phyloP scores from a whole-genome alignment of 768 basidiomycete genomes.

The Suillus variegatus region DNA sequence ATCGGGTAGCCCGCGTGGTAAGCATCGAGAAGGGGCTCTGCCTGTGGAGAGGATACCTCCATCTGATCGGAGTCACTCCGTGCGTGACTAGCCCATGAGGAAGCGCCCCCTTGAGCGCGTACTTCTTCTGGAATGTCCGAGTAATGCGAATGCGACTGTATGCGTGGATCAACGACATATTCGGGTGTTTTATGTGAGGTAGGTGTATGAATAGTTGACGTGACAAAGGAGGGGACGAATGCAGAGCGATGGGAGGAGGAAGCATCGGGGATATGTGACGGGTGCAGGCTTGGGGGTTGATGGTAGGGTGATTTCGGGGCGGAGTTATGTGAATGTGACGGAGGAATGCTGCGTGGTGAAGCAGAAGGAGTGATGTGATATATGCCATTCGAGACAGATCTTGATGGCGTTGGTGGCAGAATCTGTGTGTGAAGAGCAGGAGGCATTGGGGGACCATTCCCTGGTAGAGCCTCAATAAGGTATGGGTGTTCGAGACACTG shows the following conservation, averaged over 20 bases:
- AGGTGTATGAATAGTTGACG: constrained; percentile 32
- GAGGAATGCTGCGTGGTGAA: constrained; percentile 45
- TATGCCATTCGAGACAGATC: constrained; percentile 37
- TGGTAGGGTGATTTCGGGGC: constrained; percentile 40
- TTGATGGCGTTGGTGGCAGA: constrained; percentile 36
- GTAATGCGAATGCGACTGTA: constrained; percentile 36
- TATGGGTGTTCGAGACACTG: constrained; percentile 91
- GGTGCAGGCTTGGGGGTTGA: constrained; percentile 38
- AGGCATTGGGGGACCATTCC: constrained; percentile 66
- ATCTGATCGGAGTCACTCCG: constrained; percentile 45
- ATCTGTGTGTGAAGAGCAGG: constrained; percentile 47
- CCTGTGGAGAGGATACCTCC: constrained; percentile 54
- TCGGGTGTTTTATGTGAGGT: constrained; percentile 37
- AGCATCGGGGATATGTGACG: constrained; percentile 45
- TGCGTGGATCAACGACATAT: constrained; percentile 32
- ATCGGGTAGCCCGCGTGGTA: constrained; percentile 44
- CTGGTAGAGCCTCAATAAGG: constrained; percentile 74
- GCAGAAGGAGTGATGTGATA: constrained; percentile 41
- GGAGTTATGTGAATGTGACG: constrained; percentile 52
- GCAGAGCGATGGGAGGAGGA: constrained; percentile 54
- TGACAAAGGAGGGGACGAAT: constrained; percentile 45
- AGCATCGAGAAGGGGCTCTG: constrained; percentile 44
- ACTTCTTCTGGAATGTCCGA: constrained; percentile 31
- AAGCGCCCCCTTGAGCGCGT: constrained; percentile 19
- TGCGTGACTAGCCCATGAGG: constrained; percentile 31